phyloP scores from a whole-genome alignment of 176 grass and related monocot species.

The Lolium rigidum region DNA sequence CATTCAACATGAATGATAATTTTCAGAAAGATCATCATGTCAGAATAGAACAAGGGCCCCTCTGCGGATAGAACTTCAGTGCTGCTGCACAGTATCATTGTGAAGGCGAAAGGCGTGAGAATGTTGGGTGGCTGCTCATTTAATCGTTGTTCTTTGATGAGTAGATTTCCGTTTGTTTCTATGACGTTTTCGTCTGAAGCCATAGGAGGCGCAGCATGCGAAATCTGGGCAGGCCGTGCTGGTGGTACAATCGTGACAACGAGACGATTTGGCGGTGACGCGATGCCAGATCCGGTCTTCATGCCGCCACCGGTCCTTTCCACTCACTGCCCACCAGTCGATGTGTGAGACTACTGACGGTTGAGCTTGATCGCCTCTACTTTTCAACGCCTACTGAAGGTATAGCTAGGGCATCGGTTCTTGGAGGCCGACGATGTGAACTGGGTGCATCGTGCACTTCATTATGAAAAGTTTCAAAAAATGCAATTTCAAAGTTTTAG shows the following conservation, averaged over 20 bases:
- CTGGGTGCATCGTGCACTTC: too few species aligned
- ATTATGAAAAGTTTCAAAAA: too few species aligned
- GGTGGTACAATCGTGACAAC: neutral
- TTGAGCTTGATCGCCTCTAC: neutral
- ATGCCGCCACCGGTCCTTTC: conserved; percentile 29
- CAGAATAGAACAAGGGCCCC: neutral
- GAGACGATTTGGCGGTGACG: conserved; percentile 34
- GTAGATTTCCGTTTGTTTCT: conserved; percentile 29
- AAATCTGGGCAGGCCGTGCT: neutral
- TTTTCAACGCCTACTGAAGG: neutral
- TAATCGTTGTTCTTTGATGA: conserved; percentile 19
- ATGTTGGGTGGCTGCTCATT: neutral
- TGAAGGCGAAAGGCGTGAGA: neutral
- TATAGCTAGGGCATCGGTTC: neutral
- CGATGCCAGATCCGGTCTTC: conserved; percentile 22
- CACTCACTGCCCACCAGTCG: neutral
- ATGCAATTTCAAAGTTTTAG: too few species aligned
- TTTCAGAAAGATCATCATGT: neutral
- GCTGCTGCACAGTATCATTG: neutral
- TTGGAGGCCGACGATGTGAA: too few species aligned
- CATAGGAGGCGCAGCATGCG: neutral
- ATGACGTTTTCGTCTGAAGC: conserved; percentile 19
- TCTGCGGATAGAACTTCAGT: neutral
- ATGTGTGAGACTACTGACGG: neutral
- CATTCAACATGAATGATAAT: neutral